Evolutionary conservation across 192 early-diverging fungal species (phyloP).

Genomic region (Coemansia guatemalensis): DNA sequence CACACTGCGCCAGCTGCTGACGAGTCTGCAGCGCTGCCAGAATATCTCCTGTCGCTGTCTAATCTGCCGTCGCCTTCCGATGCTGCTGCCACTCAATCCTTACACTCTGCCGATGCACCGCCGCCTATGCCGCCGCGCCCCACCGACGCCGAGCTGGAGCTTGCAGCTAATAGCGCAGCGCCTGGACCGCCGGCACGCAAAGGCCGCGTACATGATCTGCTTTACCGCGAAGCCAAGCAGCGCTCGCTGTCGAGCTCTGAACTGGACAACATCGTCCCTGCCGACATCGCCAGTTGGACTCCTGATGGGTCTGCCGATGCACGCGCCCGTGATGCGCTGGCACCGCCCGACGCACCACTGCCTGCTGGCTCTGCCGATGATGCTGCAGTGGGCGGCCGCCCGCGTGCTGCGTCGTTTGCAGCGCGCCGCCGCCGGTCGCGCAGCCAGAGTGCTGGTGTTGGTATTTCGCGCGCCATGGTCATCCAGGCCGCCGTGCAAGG

Average conservation of each 20-base stretch:
- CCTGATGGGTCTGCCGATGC: not conserved
- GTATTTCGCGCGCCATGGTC: constrained; percentile 51
- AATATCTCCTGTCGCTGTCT: constrained; percentile 24
- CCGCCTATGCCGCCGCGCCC: constrained; percentile 31
- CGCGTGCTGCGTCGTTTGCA: constrained; percentile 28
- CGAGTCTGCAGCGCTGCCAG: constrained; percentile 11
- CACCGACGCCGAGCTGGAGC: constrained; percentile 16
- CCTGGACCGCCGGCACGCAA: constrained; percentile 10
- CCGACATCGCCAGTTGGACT: constrained; percentile 31
- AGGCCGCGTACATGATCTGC: constrained; percentile 37
- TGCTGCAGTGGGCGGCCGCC: not conserved
- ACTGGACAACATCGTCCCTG: constrained; percentile 46
- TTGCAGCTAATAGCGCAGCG: constrained; percentile 3
- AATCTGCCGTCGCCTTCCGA: constrained; percentile 1
- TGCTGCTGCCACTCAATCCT: not conserved
- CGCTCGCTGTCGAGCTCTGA: constrained; percentile 50
- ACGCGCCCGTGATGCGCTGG: not conserved
- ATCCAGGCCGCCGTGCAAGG: constrained; percentile 50
- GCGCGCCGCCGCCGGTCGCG: constrained; percentile 40
- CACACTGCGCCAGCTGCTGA: constrained; percentile 16
- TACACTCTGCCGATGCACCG: not conserved
- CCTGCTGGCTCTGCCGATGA: constrained; percentile 2
- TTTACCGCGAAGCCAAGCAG: constrained; percentile 43
- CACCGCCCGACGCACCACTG: not conserved
- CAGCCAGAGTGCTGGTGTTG: constrained; percentile 52